Conservation (phyloP, 78 protist species). For the Polysphondylium violaceum region DNA sequence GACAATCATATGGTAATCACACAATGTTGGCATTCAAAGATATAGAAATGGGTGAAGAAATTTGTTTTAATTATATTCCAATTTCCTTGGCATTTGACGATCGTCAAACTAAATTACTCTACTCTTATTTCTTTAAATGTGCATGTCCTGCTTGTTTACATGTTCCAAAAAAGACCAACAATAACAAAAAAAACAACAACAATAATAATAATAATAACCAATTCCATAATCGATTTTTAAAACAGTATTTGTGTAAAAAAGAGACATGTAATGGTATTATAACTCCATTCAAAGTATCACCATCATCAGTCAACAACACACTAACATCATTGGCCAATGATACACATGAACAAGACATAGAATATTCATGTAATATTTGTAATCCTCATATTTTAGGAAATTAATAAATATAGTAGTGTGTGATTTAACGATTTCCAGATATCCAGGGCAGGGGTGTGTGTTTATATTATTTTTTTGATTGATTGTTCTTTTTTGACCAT, state of each 20-base stretch:
- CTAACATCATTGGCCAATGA: too few species aligned
- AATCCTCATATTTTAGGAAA: slow-evolving; percentile 9
- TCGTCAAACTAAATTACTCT: slow-evolving; percentile 1
- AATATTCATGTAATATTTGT: slow-evolving; percentile 39
- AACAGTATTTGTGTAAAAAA: slow-evolving; percentile 21
- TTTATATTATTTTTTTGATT: too few species aligned
- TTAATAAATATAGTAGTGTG: too few species aligned
- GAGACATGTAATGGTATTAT: slow-evolving; percentile 17
- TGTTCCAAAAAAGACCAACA: neutral
- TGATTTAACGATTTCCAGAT: too few species aligned
- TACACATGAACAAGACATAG: too few species aligned
- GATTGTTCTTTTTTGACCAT: too few species aligned
- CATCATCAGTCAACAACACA: too few species aligned
- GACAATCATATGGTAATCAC: neutral
- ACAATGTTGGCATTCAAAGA: slow-evolving; percentile 44
- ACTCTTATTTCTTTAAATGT: slow-evolving; percentile 23
- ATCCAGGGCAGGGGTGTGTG: too few species aligned
- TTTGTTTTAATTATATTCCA: slow-evolving; percentile 41
- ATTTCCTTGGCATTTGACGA: slow-evolving; percentile 2
- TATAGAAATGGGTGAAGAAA: slow-evolving; percentile 23
- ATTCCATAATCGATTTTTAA: slow-evolving; percentile 6
- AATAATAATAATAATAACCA: neutral
- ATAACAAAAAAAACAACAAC: too few species aligned
- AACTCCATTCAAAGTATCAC: neutral
- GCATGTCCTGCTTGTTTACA: slow-evolving; percentile 28